phyloP scores from a whole-genome alignment of 306 rosid species.

The Malus sylvestris region DNA sequence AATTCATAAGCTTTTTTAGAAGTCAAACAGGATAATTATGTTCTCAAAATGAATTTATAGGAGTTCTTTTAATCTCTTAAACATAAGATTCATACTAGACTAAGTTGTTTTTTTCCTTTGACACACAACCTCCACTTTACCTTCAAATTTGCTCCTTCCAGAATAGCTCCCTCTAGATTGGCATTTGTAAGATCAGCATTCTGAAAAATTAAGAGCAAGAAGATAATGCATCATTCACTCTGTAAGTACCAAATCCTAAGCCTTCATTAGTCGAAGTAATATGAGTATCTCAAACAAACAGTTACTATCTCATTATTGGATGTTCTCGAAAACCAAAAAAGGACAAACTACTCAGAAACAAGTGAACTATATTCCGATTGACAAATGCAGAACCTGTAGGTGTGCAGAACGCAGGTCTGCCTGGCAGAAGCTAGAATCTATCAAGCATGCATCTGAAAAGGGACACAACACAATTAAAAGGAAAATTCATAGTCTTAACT shows the following conservation, averaged over 20 bases:
- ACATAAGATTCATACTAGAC: not conserved
- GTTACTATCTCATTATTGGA: not conserved
- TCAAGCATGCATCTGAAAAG: slow-evolving; percentile 79
- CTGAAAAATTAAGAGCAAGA: slow-evolving; percentile 32
- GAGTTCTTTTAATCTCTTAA: not conserved
- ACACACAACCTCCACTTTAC: slow-evolving; percentile 30
- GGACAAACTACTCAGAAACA: not conserved
- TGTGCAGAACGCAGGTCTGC: slow-evolving; percentile 95
- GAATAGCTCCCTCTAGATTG: slow-evolving; percentile 82
- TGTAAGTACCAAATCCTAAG: not conserved
- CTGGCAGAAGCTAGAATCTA: slow-evolving; percentile 79
- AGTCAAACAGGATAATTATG: not conserved
- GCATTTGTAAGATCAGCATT: slow-evolving; percentile 91
- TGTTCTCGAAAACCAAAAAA: not conserved
- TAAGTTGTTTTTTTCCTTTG: not conserved
- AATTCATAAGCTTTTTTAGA: not conserved
- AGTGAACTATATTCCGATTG: not conserved
- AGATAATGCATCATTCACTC: slow-evolving; percentile 9
- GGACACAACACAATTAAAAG: not conserved
- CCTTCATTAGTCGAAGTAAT: not conserved
- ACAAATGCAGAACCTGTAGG: slow-evolving; percentile 57
- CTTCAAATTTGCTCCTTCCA: slow-evolving; percentile 97
- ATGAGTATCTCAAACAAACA: not conserved
- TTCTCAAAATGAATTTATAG: not conserved
- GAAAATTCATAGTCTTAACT: not conserved